Conservation (phyloP, 371 early-diverging fungal species). For the Syncephalastrum sp. region DNA sequence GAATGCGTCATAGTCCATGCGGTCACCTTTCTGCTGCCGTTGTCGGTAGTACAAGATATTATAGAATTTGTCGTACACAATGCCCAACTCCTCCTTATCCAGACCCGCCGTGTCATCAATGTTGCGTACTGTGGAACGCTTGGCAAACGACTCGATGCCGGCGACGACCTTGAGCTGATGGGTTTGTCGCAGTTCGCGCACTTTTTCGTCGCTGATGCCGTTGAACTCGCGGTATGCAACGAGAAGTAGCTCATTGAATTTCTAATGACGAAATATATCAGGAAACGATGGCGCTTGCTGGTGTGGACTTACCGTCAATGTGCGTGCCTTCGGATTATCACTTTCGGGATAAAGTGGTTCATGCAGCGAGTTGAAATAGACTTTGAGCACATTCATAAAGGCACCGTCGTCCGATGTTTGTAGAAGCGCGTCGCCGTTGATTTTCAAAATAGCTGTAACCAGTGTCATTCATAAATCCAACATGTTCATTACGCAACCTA, state of each 20-base stretch:
- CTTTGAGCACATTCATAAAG: constrained; percentile 78
- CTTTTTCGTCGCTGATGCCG: constrained; percentile 71
- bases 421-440: constrained; percentile 87
- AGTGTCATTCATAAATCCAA: neutral
- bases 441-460: constrained; percentile 79
- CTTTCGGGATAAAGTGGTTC: constrained; percentile 59
- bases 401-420: constrained; percentile 88
- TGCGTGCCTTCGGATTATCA: constrained; percentile 46
- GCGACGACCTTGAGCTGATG: constrained; percentile 94
- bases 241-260: constrained; percentile 88
- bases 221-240: constrained; percentile 93
- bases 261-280: constrained; percentile 25
- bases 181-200: constrained; percentile 80
- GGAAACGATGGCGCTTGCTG: neutral
- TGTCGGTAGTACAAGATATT: constrained; percentile 76
- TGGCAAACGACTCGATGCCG: constrained; percentile 91
- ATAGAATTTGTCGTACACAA: constrained; percentile 90
- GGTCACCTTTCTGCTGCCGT: constrained; percentile 23
- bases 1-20: constrained; percentile 39
- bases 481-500: neutral
- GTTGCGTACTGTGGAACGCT: constrained; percentile 84
- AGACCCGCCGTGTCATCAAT: constrained; percentile 73
- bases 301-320: constrained; percentile 46
- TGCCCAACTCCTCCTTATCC: constrained; percentile 80
- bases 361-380: constrained; percentile 72